Conservation (phyloP, 148 eudicot species). For the Heliosperma pusillum region DNA sequence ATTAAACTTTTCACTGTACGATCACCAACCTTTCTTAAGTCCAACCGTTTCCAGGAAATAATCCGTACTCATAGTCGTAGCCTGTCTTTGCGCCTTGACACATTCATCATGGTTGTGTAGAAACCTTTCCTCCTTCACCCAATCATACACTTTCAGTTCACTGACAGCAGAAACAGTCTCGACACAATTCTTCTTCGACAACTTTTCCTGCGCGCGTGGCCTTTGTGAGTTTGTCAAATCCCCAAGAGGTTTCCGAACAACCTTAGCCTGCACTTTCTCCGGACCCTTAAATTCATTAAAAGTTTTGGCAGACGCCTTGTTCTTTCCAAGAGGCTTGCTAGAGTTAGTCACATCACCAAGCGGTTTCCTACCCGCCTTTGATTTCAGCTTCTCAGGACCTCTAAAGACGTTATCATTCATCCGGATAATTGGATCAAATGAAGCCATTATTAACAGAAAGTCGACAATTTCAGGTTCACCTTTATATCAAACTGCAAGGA, state of each 20-base stretch:
- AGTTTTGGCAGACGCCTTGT: slow-evolving; percentile 1
- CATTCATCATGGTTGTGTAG: slow-evolving; percentile 26
- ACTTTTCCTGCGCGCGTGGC: slow-evolving; percentile 17
- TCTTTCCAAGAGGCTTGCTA: slow-evolving; percentile 17
- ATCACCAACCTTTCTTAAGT: slow-evolving; percentile 13
- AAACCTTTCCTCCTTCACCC: slow-evolving; percentile 19
- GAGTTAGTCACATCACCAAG: slow-evolving; percentile 28
- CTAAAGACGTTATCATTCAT: slow-evolving; percentile 20
- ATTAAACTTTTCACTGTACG: not conserved
- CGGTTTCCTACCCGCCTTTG: slow-evolving; percentile 17
- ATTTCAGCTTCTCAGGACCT: slow-evolving; percentile 19
- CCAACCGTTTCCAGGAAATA: slow-evolving; percentile 29
- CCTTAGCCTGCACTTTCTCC: slow-evolving; percentile 18
- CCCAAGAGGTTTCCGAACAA: slow-evolving; percentile 25
- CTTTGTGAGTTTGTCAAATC: slow-evolving; percentile 23
- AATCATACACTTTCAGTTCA: not conserved
- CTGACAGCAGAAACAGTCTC: slow-evolving; percentile 17
- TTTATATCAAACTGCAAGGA: slow-evolving; percentile 3
- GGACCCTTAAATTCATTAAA: slow-evolving; percentile 15
- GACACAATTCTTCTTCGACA: slow-evolving; percentile 17
- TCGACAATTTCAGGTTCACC: slow-evolving; percentile 1
- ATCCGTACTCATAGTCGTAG: slow-evolving; percentile 20
- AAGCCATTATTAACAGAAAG: slow-evolving; percentile 13
- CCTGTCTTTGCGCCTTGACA: slow-evolving; percentile 13
- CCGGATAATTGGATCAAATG: slow-evolving; percentile 23